These are phyloP conservation scores for Botrytis squamosa DNA, from an alignment of 2,329 filamentous ascomycete species.

Conservation along the genomic window DNA sequence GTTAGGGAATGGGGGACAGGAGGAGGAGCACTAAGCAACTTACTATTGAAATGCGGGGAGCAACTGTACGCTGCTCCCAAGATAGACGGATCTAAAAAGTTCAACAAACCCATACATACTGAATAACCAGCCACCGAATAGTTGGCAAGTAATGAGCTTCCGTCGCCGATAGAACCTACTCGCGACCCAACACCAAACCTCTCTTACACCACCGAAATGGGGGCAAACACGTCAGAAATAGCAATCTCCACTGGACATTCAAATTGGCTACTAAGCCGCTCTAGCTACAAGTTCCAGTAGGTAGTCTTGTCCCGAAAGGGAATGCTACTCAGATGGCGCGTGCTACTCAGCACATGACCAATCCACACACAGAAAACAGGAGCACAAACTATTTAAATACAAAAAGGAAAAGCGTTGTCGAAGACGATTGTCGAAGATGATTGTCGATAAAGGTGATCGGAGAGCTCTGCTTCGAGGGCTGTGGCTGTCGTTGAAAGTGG, in stretches of 20 bases:
- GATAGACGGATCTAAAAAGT: slow-evolving; percentile 10
- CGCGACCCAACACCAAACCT: slow-evolving; percentile 7
- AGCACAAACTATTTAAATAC: background rate
- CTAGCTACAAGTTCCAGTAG: slow-evolving; percentile 14
- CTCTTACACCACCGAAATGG: slow-evolving; percentile 10
- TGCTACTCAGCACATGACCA: slow-evolving; percentile 1
- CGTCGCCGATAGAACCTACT: slow-evolving; percentile 14
- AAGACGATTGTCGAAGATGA: background rate
- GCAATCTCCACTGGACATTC: slow-evolving; percentile 1
- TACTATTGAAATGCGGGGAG: slow-evolving; percentile 11
- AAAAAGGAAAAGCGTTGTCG: background rate
- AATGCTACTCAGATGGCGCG: background rate
- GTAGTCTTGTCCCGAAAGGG: background rate
- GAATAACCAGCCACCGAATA: slow-evolving; percentile 6
- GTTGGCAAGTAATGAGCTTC: slow-evolving; percentile 7
- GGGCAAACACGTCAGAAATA: slow-evolving; percentile 9
- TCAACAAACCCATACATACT: slow-evolving; percentile 14
- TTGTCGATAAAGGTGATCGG: background rate
- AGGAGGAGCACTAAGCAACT: background rate
- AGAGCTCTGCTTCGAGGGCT: background rate
- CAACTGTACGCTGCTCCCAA: slow-evolving; percentile 12
- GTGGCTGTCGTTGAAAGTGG: background rate
- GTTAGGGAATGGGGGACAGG: background rate
- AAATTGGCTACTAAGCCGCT: slow-evolving; percentile 12
- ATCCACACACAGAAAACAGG: background rate